Evolutionary conservation across 805 yeast genomes (phyloP).

Genomic region (Candida chilensis): DNA sequence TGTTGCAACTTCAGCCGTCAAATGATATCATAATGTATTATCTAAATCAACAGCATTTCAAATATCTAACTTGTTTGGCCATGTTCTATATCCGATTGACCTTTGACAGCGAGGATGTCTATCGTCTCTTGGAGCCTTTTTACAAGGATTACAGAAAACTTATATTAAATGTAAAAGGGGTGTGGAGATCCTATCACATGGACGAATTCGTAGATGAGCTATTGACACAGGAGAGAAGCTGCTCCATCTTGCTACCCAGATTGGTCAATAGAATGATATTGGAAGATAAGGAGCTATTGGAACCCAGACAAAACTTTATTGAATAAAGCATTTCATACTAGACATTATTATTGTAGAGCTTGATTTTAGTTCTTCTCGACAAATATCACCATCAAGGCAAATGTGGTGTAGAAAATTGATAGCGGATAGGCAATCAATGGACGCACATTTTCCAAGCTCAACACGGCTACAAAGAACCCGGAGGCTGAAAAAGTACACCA

Average conservation of each 20-base stretch:
- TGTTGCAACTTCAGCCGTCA: conserved; percentile 70
- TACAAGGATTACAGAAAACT: conserved; percentile 64
- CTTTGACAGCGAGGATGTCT: conserved; percentile 33
- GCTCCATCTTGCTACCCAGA: conserved; percentile 70
- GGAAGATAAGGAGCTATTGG: conserved; percentile 30
- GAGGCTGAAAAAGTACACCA: conserved; percentile 96
- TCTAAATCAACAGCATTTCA: conserved; percentile 59
- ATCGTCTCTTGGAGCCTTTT: conserved; percentile 41
- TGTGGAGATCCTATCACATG: conserved; percentile 35
- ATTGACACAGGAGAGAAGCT: conserved; percentile 45
- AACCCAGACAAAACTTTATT: conserved; percentile 28
- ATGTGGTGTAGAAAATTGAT: conserved; percentile 83
- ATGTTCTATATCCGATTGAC: conserved; percentile 55
- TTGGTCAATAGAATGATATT: conserved; percentile 29
- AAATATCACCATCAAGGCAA: conserved; percentile 93
- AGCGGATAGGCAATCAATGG: conserved; percentile 90
- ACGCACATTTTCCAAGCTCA: conserved; percentile 79
- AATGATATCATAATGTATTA: conserved; percentile 44
- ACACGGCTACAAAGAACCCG: conserved; percentile 81
- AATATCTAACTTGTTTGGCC: conserved; percentile 64
- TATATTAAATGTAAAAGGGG: conserved; percentile 27
- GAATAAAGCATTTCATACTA: too few relatives aligned
- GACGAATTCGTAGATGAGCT: conserved; percentile 71
- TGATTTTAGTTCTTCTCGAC: too few relatives aligned
- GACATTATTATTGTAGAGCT: too few relatives aligned